phyloP scores from a whole-genome alignment of 352 stramenopile genomes.

The Globisporangium spiculum region DNA sequence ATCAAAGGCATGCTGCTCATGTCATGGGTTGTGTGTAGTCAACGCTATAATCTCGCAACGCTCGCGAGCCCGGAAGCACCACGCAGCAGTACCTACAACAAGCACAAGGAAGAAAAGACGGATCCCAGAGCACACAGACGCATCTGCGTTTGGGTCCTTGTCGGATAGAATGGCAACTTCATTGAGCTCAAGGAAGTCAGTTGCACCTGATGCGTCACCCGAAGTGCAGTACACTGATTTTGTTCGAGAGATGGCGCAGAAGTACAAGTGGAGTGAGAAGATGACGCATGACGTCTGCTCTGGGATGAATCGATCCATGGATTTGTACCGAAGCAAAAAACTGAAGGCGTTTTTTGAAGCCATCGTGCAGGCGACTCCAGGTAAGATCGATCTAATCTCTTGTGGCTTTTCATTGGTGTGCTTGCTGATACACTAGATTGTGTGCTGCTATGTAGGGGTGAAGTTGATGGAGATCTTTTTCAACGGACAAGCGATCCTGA shows the following conservation, averaged over 20 bases:
- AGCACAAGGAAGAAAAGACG: constrained; percentile 10
- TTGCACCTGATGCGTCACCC: background rate
- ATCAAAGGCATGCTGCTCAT: background rate
- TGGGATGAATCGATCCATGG: constrained; percentile 36
- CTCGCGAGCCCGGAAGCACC: background rate
- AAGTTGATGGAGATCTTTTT: constrained; percentile 31
- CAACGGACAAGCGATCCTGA: constrained; percentile 35
- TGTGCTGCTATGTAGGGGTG: constrained; percentile 22
- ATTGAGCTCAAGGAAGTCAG: background rate
- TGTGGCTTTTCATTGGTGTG: background rate
- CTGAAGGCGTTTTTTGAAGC: constrained; percentile 36
- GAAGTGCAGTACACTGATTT: constrained; percentile 28
- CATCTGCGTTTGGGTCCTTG: background rate
- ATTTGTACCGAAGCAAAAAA: constrained; percentile 40
- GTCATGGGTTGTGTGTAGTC: background rate
- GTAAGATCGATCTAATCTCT: constrained; percentile 16
- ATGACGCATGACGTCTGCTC: constrained; percentile 29
- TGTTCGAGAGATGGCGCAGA: constrained; percentile 32
- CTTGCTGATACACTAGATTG: constrained; percentile 9
- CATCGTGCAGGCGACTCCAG: constrained; percentile 33
- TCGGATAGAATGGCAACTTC: background rate
- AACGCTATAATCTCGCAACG: constrained; percentile 4
- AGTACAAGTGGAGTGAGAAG: constrained; percentile 34
- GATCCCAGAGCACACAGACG: background rate
- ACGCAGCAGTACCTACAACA: background rate